A percentile compares a stretch with the other conserved stretches of the same genome.
Conservation (phyloP, 306 rosid species). For the Gleditsia sinensis region DNA sequence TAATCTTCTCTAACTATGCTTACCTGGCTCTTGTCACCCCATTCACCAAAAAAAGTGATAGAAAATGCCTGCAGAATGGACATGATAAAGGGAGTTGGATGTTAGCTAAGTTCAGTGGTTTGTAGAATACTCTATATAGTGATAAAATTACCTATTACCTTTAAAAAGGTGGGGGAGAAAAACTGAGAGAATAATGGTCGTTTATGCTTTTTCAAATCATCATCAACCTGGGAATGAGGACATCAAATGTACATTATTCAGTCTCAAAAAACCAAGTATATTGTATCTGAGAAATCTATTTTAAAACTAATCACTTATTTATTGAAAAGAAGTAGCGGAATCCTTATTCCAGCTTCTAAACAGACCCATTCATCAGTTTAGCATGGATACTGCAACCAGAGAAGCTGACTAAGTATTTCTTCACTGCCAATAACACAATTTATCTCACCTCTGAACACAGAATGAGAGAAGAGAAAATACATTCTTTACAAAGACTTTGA, state of each 20-base stretch:
- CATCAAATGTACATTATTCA: neutral
- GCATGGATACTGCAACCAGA: neutral
- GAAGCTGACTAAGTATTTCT: neutral
- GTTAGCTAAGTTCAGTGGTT: conserved; percentile 4
- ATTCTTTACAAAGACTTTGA: neutral
- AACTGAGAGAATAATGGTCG: conserved; percentile 66
- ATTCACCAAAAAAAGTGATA: conserved; percentile 93
- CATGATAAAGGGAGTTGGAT: conserved; percentile 29
- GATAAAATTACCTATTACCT: conserved; percentile 51
- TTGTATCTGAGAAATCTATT: neutral
- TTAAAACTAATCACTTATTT: conserved; percentile 21
- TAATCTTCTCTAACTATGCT: conserved; percentile 23
- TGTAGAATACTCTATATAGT: conserved; percentile 6
- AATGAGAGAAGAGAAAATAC: neutral
- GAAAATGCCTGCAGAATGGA: conserved; percentile 78
- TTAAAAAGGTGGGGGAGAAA: conserved; percentile 76
- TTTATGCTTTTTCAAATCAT: conserved; percentile 58
- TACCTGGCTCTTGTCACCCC: conserved; percentile 99
- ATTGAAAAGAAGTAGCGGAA: conserved; percentile 7
- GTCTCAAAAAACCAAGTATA: conserved; percentile 21
- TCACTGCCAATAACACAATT: neutral
- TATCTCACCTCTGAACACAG: neutral
- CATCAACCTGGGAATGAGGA: conserved; percentile 58
- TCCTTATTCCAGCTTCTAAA: neutral
- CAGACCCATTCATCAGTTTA: neutral